These are phyloP conservation scores for Sugiyamaella valdiviana DNA, from an alignment of 805 yeast species.

Conservation along the genomic window DNA sequence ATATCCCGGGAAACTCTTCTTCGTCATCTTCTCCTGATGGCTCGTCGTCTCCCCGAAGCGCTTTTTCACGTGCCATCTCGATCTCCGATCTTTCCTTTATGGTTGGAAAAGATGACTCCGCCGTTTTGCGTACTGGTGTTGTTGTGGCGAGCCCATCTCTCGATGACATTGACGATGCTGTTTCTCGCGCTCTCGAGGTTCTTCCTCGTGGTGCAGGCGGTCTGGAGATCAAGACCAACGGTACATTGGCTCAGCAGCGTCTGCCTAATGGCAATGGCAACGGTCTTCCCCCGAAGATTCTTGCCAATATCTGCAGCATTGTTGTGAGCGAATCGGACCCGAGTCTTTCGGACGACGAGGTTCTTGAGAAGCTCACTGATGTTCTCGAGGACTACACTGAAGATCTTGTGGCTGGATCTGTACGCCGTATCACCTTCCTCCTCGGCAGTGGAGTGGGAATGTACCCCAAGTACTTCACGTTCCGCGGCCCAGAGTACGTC, in stretches of 20 bases:
- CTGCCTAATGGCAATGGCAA: conserved; percentile 20
- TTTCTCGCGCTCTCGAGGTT: conserved; percentile 66
- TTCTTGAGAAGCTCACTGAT: conserved; percentile 56
- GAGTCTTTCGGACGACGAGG: conserved; percentile 60
- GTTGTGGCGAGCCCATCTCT: conserved; percentile 73
- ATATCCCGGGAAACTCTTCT: conserved; percentile 24
- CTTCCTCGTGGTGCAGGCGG: conserved; percentile 44
- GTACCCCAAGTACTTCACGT: conserved; percentile 93
- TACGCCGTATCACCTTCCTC: conserved; percentile 91
- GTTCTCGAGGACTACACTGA: conserved; percentile 62
- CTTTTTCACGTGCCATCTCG: conserved; percentile 62
- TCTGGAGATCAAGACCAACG: conserved; percentile 33
- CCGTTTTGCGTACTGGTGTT: conserved; percentile 76
- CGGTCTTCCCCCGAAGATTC: conserved; percentile 19
- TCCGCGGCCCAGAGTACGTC: conserved; percentile 74
- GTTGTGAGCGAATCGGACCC: conserved; percentile 72
- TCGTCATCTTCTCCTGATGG: conserved; percentile 37
- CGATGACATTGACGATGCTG: conserved; percentile 83
- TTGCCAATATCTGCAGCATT: conserved; percentile 78
- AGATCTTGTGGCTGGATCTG: conserved; percentile 60
- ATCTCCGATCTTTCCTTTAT: conserved; percentile 87
- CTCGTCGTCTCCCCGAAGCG: conserved; percentile 13
- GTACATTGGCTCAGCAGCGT: conserved; percentile 46
- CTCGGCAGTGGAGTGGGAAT: conserved; percentile 77
- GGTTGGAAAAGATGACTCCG: conserved; percentile 56